Conservation (phyloP, 2,329 filamentous ascomycete species). For the Diaporthe sp. region DNA sequence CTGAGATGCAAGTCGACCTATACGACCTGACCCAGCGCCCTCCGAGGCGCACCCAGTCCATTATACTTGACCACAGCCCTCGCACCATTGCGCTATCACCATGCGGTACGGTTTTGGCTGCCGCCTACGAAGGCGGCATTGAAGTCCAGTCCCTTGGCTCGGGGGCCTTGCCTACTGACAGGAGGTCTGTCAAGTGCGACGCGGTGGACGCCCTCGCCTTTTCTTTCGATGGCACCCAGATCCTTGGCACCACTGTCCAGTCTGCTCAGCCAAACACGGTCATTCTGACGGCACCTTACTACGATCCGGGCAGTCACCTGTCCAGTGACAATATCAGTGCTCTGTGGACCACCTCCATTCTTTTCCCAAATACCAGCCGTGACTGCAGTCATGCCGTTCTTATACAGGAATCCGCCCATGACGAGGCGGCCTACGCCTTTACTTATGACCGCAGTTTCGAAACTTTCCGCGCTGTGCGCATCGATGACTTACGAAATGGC, state of each 20-base stretch:
- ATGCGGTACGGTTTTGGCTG: conserved; percentile 82
- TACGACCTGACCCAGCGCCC: conserved; percentile 76
- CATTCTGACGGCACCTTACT: conserved; percentile 82
- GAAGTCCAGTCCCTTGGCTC: conserved; percentile 82
- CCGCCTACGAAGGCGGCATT: conserved; percentile 88
- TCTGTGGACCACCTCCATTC: conserved; percentile 86
- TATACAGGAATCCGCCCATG: conserved; percentile 68
- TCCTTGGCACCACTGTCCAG: conserved; percentile 79
- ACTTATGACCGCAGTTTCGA: conserved; percentile 82
- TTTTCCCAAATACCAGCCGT: conserved; percentile 83
- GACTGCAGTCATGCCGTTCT: conserved; percentile 83
- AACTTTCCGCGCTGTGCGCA: conserved; percentile 80
- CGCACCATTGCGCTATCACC: conserved; percentile 84
- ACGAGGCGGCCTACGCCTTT: conserved; percentile 80
- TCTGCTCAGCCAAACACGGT: conserved; percentile 76
- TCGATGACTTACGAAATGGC: conserved; percentile 79
- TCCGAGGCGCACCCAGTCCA: conserved; percentile 77
- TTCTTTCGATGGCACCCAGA: conserved; percentile 80
- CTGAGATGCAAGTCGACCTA: conserved; percentile 86
- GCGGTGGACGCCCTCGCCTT: conserved; percentile 80
- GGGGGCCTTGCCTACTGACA: conserved; percentile 71
- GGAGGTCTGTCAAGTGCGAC: conserved; percentile 82
- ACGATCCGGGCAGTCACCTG: conserved; percentile 75
- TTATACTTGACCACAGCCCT: conserved; percentile 82
- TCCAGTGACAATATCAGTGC: conserved; percentile 76